Percentiles rank a stretch among this genome's conserved stretches.
Conservation (phyloP, 257 asterid genomes). For the Ilex asprella region DNA sequence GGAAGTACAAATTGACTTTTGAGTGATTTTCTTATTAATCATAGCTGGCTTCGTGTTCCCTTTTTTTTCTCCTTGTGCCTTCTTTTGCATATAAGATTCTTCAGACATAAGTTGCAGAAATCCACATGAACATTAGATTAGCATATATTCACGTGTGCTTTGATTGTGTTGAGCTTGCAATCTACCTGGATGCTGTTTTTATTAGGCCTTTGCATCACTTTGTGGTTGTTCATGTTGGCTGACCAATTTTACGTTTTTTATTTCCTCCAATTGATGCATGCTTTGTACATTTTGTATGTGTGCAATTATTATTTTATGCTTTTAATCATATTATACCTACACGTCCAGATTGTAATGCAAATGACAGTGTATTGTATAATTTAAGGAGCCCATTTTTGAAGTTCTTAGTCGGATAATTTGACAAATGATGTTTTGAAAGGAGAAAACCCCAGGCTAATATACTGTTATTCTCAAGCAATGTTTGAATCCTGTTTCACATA, state of each 20-base stretch:
- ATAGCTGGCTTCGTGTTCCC: conserved; percentile 22
- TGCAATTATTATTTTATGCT: too few relatives aligned
- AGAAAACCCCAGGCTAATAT: too few relatives aligned
- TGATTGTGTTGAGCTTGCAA: conserved; percentile 12
- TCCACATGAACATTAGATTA: conserved; percentile 7
- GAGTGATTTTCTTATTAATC: background rate
- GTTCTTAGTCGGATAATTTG: too few relatives aligned
- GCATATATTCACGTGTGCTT: conserved; percentile 46
- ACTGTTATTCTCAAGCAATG: too few relatives aligned
- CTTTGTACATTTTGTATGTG: background rate
- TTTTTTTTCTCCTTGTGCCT: conserved; percentile 12
- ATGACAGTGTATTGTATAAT: too few relatives aligned
- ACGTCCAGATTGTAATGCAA: too few relatives aligned
- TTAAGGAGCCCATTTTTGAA: too few relatives aligned
- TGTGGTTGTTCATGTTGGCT: conserved; percentile 4
- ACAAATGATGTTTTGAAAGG: too few relatives aligned
- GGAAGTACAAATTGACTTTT: too few relatives aligned
- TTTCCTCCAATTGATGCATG: background rate
- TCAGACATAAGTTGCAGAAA: conserved; percentile 10
- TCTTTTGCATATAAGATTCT: conserved; percentile 8
- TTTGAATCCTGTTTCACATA: too few relatives aligned
- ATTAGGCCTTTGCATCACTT: background rate
- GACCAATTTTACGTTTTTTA: background rate
- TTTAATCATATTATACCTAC: too few relatives aligned
- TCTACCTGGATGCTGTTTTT: conserved; percentile 37